Evolutionary conservation across 202 grass and related monocot species (phyloP).

Genomic region (Bolboschoenoplectus hybrid): DNA sequence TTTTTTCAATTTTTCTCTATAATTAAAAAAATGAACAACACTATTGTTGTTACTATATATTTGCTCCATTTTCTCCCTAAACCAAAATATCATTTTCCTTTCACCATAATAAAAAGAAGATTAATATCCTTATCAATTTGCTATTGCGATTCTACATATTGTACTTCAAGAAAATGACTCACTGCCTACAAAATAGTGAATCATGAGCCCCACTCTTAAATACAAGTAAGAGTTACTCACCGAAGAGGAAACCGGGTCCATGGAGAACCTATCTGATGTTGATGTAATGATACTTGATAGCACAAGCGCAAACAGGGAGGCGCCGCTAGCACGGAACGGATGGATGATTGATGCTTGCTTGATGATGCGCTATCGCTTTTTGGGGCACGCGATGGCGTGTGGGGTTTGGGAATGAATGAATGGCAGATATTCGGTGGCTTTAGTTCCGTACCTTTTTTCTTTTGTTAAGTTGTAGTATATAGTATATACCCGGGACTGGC

Average conservation of each 20-base stretch:
- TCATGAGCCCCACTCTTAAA: not conserved
- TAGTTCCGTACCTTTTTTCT: not conserved
- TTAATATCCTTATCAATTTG: not conserved
- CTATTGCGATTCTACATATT: not conserved
- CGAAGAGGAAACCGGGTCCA: conserved; percentile 28
- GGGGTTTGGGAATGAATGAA: not conserved
- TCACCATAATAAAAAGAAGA: not conserved
- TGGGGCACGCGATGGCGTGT: conserved; percentile 10
- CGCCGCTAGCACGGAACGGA: conserved; percentile 17
- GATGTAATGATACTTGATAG: not conserved
- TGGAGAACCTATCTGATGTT: not conserved
- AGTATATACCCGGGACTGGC: not conserved
- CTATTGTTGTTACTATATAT: not conserved
- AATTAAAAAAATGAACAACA: not conserved
- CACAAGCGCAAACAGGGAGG: not conserved
- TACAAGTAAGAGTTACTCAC: not conserved
- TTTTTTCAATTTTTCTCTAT: too few relatives aligned
- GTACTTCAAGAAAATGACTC: not conserved
- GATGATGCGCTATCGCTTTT: conserved; percentile 14
- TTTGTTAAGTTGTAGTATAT: not conserved
- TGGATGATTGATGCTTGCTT: conserved; percentile 6
- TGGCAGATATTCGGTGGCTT: conserved; percentile 8
- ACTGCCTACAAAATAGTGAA: not conserved
- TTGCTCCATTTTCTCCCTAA: not conserved
- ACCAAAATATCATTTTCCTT: not conserved